Percentiles rank a stretch among this genome's conserved stretches.
Evolutionary conservation across 208 protist genomes (phyloP).

Genomic region (Acanthamoeba culbertsoni): DNA sequence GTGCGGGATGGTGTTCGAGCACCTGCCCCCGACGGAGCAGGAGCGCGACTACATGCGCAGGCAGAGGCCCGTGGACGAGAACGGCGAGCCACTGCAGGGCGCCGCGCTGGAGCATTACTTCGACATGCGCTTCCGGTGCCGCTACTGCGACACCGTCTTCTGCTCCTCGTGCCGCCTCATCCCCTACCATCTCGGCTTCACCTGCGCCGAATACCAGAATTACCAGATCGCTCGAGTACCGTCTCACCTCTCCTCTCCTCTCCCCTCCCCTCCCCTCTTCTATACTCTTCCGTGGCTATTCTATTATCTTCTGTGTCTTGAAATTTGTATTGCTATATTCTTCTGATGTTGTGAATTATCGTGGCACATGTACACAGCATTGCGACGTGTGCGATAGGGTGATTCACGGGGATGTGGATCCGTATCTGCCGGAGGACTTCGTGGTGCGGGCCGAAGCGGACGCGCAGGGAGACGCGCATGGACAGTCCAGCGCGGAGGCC

Average conservation of each 20-base stretch:
- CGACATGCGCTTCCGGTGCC: not conserved
- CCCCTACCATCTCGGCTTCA: conserved; percentile 4
- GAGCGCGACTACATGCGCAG: not conserved
- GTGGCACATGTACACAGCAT: no score
- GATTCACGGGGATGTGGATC: not conserved
- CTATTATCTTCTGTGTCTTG: no score
- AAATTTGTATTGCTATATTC: no score
- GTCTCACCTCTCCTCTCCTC: no score
- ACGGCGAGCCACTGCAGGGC: not conserved
- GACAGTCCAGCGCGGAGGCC: no score
- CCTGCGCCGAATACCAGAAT: not conserved
- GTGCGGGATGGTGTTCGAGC: conserved; percentile 25
- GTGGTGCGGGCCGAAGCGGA: not conserved
- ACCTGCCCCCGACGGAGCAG: not conserved
- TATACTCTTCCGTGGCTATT: no score
- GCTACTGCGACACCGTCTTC: conserved; percentile 17
- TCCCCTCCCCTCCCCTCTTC: no score
- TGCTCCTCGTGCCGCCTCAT: not conserved
- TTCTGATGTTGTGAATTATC: no score
- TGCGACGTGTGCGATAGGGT: not conserved
- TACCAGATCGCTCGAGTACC: not conserved
- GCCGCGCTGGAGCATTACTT: not conserved
- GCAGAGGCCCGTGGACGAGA: not conserved
- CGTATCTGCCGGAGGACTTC: not conserved
- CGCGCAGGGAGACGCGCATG: no score